Base-by-base conservation (phyloP, 1,284 basidiomycete genomes). In the Ceratobasidium theobromae region DNA sequence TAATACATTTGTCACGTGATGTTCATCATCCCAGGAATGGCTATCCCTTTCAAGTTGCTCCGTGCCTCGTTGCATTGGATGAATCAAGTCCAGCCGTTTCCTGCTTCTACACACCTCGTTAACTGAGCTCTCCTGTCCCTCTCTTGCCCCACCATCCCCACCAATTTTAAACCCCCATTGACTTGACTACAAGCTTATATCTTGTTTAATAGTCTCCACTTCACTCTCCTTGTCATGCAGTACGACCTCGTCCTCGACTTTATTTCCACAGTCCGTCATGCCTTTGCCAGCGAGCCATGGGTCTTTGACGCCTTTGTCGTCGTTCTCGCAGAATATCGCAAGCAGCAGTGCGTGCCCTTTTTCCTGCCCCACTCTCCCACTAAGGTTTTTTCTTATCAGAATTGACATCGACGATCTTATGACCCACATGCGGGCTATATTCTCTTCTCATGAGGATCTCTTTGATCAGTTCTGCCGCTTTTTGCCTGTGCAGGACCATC, bases 381-480 rank as follows among this genome's bases (percentile, higher is more conserved):
- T 12, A 58, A 58, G n/a, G n/a, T 18, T 35, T 8, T 25, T 9
- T n/a, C 53, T 21, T 45, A 30, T 16, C 18, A 58, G 55, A 18
- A 58, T 58, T 28, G 55, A 58, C 32, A 46, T 58, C 38, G 55
- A 58, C 30, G 55, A 58, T 58, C 55, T 58, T n/a, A 46, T 58
- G 55, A 28, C 28, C 38, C 55, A 58, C 43, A 58, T 58, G 55
- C 55, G 55, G 25, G 55, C 55, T 43, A 58, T 58, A 18, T 58
- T 58, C 43, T 41, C 40, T n/a, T 58, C 55, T 14, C 55, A 58
- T 35, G 55, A 58, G 25, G 23, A 11, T 16, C 41, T 58, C 11
- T 58, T 58, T 58, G 55, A 58, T 58, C 38, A 58, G 41, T 58
- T 58, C 28, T 58, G 55, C 43, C 25, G 57, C 57, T 60, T 60